Conservation (phyloP, 2,329 filamentous ascomycete species). For the Claviceps capensis region DNA sequence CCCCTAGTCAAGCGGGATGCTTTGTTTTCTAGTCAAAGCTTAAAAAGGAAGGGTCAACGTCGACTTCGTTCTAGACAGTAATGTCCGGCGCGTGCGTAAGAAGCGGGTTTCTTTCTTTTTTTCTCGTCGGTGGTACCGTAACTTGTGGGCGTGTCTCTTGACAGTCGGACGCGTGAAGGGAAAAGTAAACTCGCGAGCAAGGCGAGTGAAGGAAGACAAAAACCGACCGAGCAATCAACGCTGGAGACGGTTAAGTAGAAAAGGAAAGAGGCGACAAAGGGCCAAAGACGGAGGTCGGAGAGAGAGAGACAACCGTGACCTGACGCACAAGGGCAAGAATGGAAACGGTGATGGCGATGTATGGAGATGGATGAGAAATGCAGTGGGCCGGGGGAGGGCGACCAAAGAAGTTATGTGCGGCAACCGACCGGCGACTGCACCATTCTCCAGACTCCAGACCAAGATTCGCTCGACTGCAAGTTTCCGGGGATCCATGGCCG, state of each 20-base stretch:
- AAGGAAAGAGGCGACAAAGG: conserved; percentile 4
- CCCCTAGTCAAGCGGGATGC: background rate
- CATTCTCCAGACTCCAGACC: background rate
- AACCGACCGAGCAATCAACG: conserved; percentile 4
- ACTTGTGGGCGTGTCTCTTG: background rate
- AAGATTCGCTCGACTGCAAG: background rate
- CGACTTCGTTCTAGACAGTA: conserved; percentile 6
- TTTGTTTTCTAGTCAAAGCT: conserved; percentile 3
- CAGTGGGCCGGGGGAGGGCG: background rate
- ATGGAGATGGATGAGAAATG: background rate
- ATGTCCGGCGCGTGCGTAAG: background rate
- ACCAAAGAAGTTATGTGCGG: background rate
- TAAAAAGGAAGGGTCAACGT: conserved; percentile 17
- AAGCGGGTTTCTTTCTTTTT: background rate
- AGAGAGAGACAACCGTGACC: conserved; percentile 9
- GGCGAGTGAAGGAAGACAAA: background rate
- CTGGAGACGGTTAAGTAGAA: background rate
- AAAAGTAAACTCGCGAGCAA: background rate
- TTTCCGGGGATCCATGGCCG: background rate
- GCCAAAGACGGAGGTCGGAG: no score
- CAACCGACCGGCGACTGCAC: background rate
- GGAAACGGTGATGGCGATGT: conserved; percentile 8
- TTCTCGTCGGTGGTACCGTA: background rate
- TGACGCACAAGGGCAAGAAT: conserved; percentile 10
- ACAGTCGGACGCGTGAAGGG: background rate